A percentile compares a stretch with the other conserved stretches of the same genome.
These are phyloP conservation scores for Cubamyces sp. DNA, from an alignment of 768 basidiomycete species.

Conservation along the genomic window DNA sequence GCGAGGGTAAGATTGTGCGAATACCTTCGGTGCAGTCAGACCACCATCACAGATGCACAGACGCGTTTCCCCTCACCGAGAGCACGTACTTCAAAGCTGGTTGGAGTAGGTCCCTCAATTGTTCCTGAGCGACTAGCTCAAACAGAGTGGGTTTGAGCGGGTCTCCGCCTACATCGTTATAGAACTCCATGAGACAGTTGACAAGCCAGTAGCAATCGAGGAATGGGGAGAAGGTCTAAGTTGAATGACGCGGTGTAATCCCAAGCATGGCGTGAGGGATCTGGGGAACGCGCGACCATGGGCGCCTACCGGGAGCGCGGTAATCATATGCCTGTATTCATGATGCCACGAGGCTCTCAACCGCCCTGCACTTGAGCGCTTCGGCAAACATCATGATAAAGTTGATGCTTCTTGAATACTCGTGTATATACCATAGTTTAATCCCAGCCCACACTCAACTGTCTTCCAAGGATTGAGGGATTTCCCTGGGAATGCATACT, in stretches of 20 bases:
- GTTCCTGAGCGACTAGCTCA: constrained; percentile 92
- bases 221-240: not conserved
- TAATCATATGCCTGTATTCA: constrained; percentile 1
- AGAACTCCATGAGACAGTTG: constrained; percentile 68
- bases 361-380: not conserved
- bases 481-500: not conserved
- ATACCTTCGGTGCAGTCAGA: constrained; percentile 58
- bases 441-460: no score
- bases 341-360: constrained; percentile 6
- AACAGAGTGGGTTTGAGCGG: constrained; percentile 82
- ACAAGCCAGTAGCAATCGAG: not conserved
- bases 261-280: constrained; percentile 1
- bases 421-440: no score
- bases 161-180: constrained; percentile 74
- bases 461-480: no score
- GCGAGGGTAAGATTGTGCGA: constrained; percentile 92
- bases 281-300: constrained; percentile 9
- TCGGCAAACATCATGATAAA: no score
- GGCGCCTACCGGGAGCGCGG: constrained; percentile 6
- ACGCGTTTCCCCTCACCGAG: constrained; percentile 57
- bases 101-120: constrained; percentile 88
- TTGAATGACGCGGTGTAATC: not conserved
- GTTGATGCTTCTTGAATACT: no score
- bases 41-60: not conserved
- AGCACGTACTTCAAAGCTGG: constrained; percentile 95